Evolutionary conservation across 2,329 filamentous ascomycete genomes (phyloP).

Genomic region (Ophiosphaerella herpotricha): DNA sequence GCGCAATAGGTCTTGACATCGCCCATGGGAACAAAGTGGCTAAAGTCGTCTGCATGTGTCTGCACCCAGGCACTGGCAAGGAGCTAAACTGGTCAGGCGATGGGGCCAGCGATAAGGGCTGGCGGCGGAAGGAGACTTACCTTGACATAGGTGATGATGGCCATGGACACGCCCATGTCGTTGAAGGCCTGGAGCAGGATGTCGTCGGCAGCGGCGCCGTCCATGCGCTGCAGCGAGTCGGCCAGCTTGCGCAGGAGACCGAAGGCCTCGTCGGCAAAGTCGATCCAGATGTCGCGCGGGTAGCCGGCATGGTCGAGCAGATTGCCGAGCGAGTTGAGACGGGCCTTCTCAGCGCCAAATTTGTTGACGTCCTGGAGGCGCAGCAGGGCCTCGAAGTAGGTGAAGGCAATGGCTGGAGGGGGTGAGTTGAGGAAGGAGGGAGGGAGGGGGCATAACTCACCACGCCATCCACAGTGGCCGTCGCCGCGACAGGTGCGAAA

Average conservation of each 20-base stretch:
- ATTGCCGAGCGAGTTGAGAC: slow-evolving; percentile 72
- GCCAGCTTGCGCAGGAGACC: slow-evolving; percentile 69
- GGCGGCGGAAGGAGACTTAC: slow-evolving; percentile 45
- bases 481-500: slow-evolving; percentile 89
- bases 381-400: slow-evolving; percentile 87
- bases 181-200: slow-evolving; percentile 74
- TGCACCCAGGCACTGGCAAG: slow-evolving; percentile 86
- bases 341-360: slow-evolving; percentile 71
- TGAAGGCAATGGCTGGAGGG: slow-evolving; percentile 79
- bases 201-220: slow-evolving; percentile 54
- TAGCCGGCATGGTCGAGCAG: slow-evolving; percentile 73
- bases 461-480: slow-evolving; percentile 97
- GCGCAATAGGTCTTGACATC: slow-evolving; percentile 72
- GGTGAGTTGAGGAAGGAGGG: slow-evolving; percentile 32
- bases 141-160: slow-evolving; percentile 83
- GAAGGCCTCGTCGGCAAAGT: slow-evolving; percentile 79
- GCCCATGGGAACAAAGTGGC: slow-evolving; percentile 65
- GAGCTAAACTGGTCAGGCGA: slow-evolving; percentile 57
- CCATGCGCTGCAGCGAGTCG: slow-evolving; percentile 58
- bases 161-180: slow-evolving; percentile 66
- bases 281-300: slow-evolving; percentile 72
- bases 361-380: slow-evolving; percentile 66
- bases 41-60: slow-evolving; percentile 69
- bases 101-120: not conserved
- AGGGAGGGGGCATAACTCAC: slow-evolving; percentile 58